Evolutionary conservation across 192 early-diverging fungal genomes (phyloP).

Genomic region (Bifiguratus adelaidae): DNA sequence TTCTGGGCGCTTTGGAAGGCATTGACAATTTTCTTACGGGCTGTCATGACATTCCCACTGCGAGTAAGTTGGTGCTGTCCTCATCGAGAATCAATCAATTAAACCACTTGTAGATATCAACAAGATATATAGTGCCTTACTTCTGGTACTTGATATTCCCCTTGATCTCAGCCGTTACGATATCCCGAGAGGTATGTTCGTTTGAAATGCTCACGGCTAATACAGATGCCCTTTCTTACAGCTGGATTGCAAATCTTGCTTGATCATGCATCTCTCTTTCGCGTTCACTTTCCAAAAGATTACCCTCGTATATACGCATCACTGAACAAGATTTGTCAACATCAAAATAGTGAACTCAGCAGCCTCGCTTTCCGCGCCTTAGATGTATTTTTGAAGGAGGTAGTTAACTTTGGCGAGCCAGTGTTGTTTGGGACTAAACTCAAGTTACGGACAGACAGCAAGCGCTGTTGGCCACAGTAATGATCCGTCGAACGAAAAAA

Average conservation of each 20-base stretch:
- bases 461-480: neutral
- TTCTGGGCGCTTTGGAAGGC: conserved; percentile 18
- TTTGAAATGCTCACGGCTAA: neutral
- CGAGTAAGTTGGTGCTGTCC: conserved; percentile 1
- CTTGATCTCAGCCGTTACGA: conserved; percentile 24
- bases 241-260: neutral
- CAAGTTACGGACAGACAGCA: neutral
- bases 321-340: conserved; percentile 16
- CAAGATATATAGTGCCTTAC: neutral
- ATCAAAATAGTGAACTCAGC: conserved; percentile 18
- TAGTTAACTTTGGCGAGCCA: neutral
- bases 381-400: conserved; percentile 23
- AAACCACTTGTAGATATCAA: neutral
- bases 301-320: conserved; percentile 14
- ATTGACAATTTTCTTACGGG: conserved; percentile 1
- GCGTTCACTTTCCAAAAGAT: conserved; percentile 12
- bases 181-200: conserved; percentile 16
- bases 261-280: conserved; percentile 21
- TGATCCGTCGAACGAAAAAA: conserved; percentile 1
- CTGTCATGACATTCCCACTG: neutral
- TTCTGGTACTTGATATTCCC: conserved; percentile 19
- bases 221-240: neutral
- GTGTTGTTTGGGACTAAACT: neutral
- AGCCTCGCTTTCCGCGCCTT: conserved; percentile 19
- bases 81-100: neutral